Base-by-base conservation (phyloP, 768 basidiomycete genomes). In the Tylopilus intermedius region DNA sequence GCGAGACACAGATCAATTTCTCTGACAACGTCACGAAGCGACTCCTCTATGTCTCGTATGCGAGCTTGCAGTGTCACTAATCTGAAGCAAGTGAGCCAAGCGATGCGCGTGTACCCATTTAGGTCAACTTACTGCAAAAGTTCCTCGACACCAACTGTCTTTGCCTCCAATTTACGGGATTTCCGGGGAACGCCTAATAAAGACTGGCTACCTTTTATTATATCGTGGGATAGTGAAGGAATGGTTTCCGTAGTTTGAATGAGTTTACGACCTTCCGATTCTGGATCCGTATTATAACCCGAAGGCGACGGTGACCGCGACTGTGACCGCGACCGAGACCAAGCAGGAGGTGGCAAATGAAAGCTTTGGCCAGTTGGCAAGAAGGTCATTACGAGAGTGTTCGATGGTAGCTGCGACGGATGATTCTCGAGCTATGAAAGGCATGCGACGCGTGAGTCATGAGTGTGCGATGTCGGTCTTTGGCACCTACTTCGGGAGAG, bases 271-370 rank as follows among this genome's bases (percentile, higher is more conserved):
- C 75, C 62, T 40, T 78, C 77, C 21, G 70, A 71, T 70, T 90
- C 88, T 32, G 86, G 86, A 60, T 90, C 88, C 2, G 88, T 88
- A 27, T 77, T 76, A 61, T 88, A 88, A 8, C 83, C 86, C 40
- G 79, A 71, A 10, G 83, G 84, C n/a, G 84, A 79, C 47, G 80
- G 74, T 24, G 81, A 67, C 43, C 80, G 74, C 41, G 62, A 63
- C 56, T 58, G 61, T 24, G 55, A 59, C 40, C 67, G 67, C 55
- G 53, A 55, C 40, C 49, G 58, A 45, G 66, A 59, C 60, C 63
- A 60, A 7, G 60, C 58, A 5, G 69, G 58, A 37, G 70, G 59
- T 21, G 83, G 80, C 22, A 85, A 62, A 68, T 82, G 86, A 58
- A 81, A 84, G n/a, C 72, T 73, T 59, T 79, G 72, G 5, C 79